phyloP scores from a whole-genome alignment of 2,329 filamentous ascomycete species.

The Cordyceps cicadae region DNA sequence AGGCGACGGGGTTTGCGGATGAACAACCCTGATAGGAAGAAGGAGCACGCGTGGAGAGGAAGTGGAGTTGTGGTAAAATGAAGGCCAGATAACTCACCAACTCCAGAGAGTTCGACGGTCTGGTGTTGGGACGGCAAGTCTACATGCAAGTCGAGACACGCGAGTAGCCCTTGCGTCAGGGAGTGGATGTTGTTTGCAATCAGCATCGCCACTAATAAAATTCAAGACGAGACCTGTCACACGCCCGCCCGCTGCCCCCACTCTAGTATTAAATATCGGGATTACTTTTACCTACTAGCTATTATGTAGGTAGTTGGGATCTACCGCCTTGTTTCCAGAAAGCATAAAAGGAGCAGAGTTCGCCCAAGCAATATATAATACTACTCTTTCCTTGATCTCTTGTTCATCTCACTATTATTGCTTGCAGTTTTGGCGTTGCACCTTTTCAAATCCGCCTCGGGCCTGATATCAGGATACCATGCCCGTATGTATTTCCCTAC shows the following conservation, averaged over 20 bases:
- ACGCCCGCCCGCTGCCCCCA: neutral
- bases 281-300: too few species aligned
- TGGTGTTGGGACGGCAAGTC: slow-evolving; percentile 4
- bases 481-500: neutral
- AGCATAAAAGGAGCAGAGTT: neutral
- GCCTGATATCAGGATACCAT: too few species aligned
- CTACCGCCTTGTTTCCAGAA: neutral
- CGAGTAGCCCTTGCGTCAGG: slow-evolving; percentile 17
- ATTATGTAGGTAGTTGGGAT: neutral
- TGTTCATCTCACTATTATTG: too few species aligned
- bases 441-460: too few species aligned
- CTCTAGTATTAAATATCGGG: neutral
- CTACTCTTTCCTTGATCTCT: neutral
- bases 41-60: neutral
- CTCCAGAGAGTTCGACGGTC: neutral
- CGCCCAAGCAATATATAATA: neutral
- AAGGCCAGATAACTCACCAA: neutral
- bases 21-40: neutral
- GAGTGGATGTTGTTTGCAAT: slow-evolving; percentile 12
- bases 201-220: slow-evolving; percentile 6
- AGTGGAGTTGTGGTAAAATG: neutral
- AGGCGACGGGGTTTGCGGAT: neutral
- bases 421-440: too few species aligned
- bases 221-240: slow-evolving; percentile 4
- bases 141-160: slow-evolving; percentile 16